Base-by-base conservation (phyloP, 1,139 yeast species). In the Hansenula lynferdii region DNA sequence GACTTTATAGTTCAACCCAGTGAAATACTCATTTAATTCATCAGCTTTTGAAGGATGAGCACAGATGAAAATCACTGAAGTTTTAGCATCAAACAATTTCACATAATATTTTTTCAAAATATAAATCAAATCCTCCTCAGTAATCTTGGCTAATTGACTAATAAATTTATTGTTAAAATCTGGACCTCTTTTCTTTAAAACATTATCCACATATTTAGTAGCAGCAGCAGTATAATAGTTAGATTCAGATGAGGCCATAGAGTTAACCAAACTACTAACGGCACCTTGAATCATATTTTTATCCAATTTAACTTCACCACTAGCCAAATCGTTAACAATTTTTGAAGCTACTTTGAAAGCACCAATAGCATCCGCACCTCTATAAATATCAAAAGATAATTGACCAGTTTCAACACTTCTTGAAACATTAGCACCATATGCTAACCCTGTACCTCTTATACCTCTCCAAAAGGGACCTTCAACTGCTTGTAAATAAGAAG, bases 391-490 rank as follows among this genome's bases (percentile, higher is more conserved):
- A 53, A 81, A 85, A 10, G 72, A 69, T 43, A 90, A 62, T 37
- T 71, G 75, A 3, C 95, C 95, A 26, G 77, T 66, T 49, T 89
- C 96, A 15, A 77, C 56, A 48, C 72, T 72, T 38, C 77, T 68
- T 23, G 69, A 58, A 46, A 87, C 69, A 40, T 66, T 70, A 1
- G 92, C 94, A 24, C 97, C 97, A 60, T 94, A 94, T 0, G 97
- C 97, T 39, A 87, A 69, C 2, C 99, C 99, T 2, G 90, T 76
- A 28, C 99, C 99, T 62, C 99, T 77, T 29, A 94, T 85, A 36
- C 94, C 96, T 55, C 89, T 76, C 97, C 98, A 92, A 49, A 92
- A 82, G 28, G 98, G 97, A 1, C 99, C 99, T 61, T 94, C 99
- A 19, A 87, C 87, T 21, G 90, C 85, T 49, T 82, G 83, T 43